Conservation (phyloP, 306 rosid species). For the Trifolium repens region DNA sequence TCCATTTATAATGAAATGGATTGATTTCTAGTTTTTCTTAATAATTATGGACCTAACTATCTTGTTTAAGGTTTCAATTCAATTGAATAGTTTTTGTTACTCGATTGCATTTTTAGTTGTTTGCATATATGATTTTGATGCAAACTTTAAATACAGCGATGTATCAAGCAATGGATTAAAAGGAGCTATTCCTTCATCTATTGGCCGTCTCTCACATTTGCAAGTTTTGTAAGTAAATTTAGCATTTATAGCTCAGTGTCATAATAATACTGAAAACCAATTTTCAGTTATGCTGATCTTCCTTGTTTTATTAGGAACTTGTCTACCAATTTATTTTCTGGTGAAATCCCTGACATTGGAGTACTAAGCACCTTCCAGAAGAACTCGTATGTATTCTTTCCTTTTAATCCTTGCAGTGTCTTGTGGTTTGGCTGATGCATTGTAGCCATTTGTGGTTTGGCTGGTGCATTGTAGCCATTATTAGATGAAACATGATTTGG, state of each 20-base stretch:
- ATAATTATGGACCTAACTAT: neutral
- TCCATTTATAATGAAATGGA: constrained; percentile 16
- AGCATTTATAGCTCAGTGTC: constrained; percentile 8
- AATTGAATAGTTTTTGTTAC: neutral
- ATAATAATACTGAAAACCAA: neutral
- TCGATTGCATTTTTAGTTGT: neutral
- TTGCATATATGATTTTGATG: constrained; percentile 35
- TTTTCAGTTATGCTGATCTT: constrained; percentile 31
- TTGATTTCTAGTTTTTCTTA: neutral
- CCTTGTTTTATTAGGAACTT: constrained; percentile 71
- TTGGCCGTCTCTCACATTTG: constrained; percentile 79
- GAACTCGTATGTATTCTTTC: constrained; percentile 64
- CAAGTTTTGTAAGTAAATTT: constrained; percentile 68
- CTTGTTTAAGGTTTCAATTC: neutral
- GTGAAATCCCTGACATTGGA: constrained; percentile 96
- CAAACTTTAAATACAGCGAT: constrained; percentile 59
- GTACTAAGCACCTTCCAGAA: constrained; percentile 81
- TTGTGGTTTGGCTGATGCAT: neutral
- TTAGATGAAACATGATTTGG: neutral
- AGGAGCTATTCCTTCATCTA: constrained; percentile 93
- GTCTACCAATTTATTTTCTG: constrained; percentile 88
- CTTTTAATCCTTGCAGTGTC: neutral
- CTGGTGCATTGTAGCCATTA: neutral
- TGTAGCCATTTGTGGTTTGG: neutral
- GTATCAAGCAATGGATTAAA: constrained; percentile 83